phyloP scores from a whole-genome alignment of 805 yeast species.

The Saccharomycopsis babjevae region DNA sequence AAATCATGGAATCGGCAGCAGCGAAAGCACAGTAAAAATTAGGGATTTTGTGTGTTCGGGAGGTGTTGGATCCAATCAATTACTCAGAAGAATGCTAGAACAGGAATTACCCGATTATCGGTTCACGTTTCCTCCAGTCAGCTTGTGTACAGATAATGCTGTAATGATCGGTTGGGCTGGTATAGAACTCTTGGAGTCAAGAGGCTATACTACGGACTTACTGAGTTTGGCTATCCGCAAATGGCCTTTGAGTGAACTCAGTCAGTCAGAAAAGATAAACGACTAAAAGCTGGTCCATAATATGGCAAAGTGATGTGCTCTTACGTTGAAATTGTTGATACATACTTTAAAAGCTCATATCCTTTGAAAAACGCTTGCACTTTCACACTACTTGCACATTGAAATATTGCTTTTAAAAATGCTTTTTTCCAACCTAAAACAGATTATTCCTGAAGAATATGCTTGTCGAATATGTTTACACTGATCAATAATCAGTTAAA shows the following conservation, averaged over 20 bases:
- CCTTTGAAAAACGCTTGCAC: too few species aligned
- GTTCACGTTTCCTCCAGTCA: slow-evolving; percentile 58
- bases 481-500: too few species aligned
- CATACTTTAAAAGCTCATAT: too few species aligned
- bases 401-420: too few species aligned
- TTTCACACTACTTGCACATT: too few species aligned
- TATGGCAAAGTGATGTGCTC: too few species aligned
- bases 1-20: slow-evolving; percentile 21
- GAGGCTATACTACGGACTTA: slow-evolving; percentile 36
- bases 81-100: slow-evolving; percentile 40
- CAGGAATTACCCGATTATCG: slow-evolving; percentile 25
- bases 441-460: too few species aligned
- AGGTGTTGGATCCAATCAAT: slow-evolving; percentile 79
- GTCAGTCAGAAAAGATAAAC: too few species aligned
- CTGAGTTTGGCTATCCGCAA: slow-evolving; percentile 56
- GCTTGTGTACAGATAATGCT: slow-evolving; percentile 88
- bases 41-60: slow-evolving; percentile 74
- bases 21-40: slow-evolving; percentile 33
- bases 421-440: too few species aligned
- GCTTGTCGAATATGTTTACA: too few species aligned
- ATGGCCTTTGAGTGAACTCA: slow-evolving; percentile 62
- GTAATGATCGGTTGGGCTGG: slow-evolving; percentile 98
- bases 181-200: slow-evolving; percentile 64
- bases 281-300: too few species aligned
- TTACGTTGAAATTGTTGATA: too few species aligned